Conservation (phyloP, 441 rosid genomes). For the Sinapis alba region DNA sequence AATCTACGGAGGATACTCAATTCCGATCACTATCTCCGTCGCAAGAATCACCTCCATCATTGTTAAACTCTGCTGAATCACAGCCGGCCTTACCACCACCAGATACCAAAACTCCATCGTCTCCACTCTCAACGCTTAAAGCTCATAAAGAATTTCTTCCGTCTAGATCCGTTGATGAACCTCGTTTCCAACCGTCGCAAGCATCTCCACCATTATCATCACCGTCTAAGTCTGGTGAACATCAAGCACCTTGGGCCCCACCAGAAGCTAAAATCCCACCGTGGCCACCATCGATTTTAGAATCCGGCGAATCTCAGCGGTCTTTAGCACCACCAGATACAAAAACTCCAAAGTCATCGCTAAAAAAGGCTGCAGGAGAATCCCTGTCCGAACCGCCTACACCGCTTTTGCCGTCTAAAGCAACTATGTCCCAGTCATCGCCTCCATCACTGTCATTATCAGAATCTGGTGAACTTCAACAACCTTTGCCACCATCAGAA, state of each 20-base stretch:
- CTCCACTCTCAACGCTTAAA: neutral
- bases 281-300: neutral
- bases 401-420: slow-evolving; percentile 1
- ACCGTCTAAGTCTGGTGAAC: neutral
- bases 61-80: neutral
- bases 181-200: neutral
- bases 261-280: slow-evolving; percentile 1
- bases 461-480: neutral
- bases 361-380: neutral
- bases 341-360: neutral
- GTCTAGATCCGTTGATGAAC: slow-evolving; percentile 18
- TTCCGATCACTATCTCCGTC: neutral
- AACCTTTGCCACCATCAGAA: neutral
- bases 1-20: neutral
- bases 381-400: neutral
- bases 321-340: slow-evolving; percentile 10
- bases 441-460: neutral
- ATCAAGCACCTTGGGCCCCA: slow-evolving; percentile 13
- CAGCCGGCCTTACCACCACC: slow-evolving; percentile 3
- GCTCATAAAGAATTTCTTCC: neutral
- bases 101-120: neutral
- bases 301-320: neutral
- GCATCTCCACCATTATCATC: neutral
- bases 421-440: neutral
- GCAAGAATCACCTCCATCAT: neutral